Conservation (phyloP, 148 eudicot genomes). For the Vaccinium vitisidaea region DNA sequence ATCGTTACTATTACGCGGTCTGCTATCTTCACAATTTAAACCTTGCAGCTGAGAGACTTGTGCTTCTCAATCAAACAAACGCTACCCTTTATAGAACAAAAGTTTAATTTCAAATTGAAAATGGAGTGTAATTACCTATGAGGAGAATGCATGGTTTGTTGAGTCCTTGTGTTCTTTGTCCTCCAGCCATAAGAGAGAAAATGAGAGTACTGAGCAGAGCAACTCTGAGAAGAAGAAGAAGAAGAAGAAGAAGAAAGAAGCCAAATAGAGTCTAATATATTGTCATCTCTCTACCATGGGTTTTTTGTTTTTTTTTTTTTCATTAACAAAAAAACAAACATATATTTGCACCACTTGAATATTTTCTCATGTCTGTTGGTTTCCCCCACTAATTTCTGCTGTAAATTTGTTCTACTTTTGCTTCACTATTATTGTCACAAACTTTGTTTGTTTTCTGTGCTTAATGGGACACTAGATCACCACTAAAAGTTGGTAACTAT, state of each 20-base stretch:
- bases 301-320: not conserved
- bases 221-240: not conserved
- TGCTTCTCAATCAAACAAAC: too few relatives aligned
- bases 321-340: constrained; percentile 7
- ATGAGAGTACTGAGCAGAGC: not conserved
- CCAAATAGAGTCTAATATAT: constrained; percentile 4
- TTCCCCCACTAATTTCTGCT: constrained; percentile 3
- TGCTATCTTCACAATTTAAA: too few relatives aligned
- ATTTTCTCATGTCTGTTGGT: not conserved
- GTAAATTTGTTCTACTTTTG: not conserved
- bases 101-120: not conserved
- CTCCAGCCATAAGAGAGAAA: constrained; percentile 41
- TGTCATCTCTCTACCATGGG: not conserved
- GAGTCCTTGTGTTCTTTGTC: constrained; percentile 30
- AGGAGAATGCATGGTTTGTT: constrained; percentile 71
- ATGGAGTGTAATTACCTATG: constrained; percentile 41
- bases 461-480: constrained; percentile 15
- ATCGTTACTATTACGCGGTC: too few relatives aligned
- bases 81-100: too few relatives aligned
- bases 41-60: too few relatives aligned
- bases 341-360: not conserved
- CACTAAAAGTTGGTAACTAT: not conserved
- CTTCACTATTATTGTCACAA: not conserved
- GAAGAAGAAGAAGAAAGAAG: not conserved
- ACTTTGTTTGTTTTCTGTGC: not conserved